Evolutionary conservation across 2,329 filamentous ascomycete species (phyloP), one percentile per base, ranked within the genome.

Genomic region (Knufia petricola): DNA sequence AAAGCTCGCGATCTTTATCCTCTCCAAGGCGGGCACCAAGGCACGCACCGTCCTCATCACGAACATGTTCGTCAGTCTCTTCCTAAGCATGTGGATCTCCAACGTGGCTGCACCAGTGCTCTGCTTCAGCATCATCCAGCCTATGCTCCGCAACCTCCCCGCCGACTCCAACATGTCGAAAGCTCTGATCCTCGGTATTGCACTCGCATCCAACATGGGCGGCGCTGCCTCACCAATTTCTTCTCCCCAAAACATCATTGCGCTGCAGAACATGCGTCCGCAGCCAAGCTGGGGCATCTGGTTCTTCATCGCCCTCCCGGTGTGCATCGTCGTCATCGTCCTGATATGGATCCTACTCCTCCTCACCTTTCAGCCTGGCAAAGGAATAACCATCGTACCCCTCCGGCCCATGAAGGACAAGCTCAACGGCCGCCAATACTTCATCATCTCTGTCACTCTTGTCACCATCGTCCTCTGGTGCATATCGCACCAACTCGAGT

Each of bases 11-110:
- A 95, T 90, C 1, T 87, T 96, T 60, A 86, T 98, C 23, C 76
- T 98, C 28, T 95, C 88, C 72, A 96, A 95, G 70, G 92, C 92
- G 7, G 92, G 92, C 4, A 95, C 92, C 2, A 84, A 82, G 59
- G 92, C 92, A 8, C 77, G 82, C 48, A 90, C 86, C 2, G 92
- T 98, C 2, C 75, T 98, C 3, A 69, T 98, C n/a, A 92, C 90
- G 47, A 95, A 90, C 69, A 98, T 98, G 92, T 89, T 95, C 59
- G 92, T 98, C 36, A 89, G 90, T 48, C 94, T 92, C 61, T 94
- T 98, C 64, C 84, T 94, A 7, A 95, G 88, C 59, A 98, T 98
- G 92, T 87, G 94, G 75, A 96, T 98, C 61, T 95, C 88, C 69
- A 98, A 98, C 58, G 94, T 98, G 23, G 92, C 92, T 1, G 90